Conservation (phyloP, 164 flowering plant genomes). For the Brasenia schreberi region DNA sequence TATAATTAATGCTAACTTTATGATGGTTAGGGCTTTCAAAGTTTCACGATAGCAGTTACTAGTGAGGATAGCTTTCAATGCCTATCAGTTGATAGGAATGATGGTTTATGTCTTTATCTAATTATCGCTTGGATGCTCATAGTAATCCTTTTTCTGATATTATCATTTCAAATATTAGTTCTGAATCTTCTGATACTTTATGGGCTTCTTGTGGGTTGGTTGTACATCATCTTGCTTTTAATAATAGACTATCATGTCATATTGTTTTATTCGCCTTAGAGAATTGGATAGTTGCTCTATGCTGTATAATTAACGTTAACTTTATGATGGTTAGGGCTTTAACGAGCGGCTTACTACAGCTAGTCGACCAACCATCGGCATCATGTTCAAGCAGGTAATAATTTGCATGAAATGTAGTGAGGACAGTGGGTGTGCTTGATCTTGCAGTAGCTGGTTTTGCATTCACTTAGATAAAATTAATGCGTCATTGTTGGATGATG, state of each 20-base stretch:
- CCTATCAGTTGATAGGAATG: too few species aligned
- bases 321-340: conserved; percentile 57
- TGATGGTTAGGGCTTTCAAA: conserved; percentile 72
- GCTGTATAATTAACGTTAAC: neutral
- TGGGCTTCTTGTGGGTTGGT: neutral
- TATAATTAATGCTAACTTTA: neutral
- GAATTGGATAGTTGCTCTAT: conserved; percentile 1
- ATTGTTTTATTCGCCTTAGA: neutral
- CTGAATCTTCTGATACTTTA: too few species aligned
- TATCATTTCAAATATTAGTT: too few species aligned
- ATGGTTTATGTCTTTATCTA: too few species aligned
- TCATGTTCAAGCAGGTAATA: conserved; percentile 84
- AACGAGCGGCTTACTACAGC: conserved; percentile 85
- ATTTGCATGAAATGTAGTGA: too few species aligned
- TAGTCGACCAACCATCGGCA: conserved; percentile 84
- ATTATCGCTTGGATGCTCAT: too few species aligned
- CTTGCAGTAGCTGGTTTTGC: too few species aligned
- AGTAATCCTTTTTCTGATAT: too few species aligned
- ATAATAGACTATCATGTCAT: neutral
- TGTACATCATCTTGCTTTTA: neutral
- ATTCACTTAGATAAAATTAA: too few species aligned
- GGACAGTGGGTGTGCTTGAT: too few species aligned
- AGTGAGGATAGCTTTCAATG: neutral
- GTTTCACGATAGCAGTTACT: neutral
- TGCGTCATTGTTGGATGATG: too few species aligned